These are phyloP conservation scores for Polygonum maritimum DNA, from an alignment of 148 eudicot genomes.

Conservation along the genomic window DNA sequence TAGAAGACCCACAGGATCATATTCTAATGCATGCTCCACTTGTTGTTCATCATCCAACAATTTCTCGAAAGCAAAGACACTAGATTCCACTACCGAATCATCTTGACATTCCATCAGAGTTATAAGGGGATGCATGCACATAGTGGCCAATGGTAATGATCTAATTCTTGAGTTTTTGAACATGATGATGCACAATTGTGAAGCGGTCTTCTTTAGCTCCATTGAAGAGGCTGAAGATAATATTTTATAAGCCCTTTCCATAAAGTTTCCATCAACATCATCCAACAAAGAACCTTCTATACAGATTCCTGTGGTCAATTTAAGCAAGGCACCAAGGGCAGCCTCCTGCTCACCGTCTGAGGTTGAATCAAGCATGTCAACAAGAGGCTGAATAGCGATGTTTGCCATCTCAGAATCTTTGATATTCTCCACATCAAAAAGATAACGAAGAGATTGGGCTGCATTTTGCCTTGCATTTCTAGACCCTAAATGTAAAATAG, in stretches of 20 bases:
- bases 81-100: constrained; percentile 47
- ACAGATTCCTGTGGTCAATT: constrained; percentile 38
- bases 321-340: constrained; percentile 52
- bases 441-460: constrained; percentile 59
- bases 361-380: constrained; percentile 53
- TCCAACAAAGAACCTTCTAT: constrained; percentile 33
- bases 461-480: constrained; percentile 65
- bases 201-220: constrained; percentile 53
- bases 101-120: constrained; percentile 37
- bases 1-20: constrained; percentile 45
- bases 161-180: constrained; percentile 47
- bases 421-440: constrained; percentile 49
- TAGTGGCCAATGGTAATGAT: constrained; percentile 34
- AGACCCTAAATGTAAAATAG: constrained; percentile 70
- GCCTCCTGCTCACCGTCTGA: constrained; percentile 48
- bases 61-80: constrained; percentile 61
- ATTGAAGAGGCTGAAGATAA: constrained; percentile 38
- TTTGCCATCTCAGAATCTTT: constrained; percentile 52
- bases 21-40: constrained; percentile 37
- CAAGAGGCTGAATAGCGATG: constrained; percentile 64
- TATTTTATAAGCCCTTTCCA: constrained; percentile 41
- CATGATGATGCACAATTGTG: constrained; percentile 52
- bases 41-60: constrained; percentile 54
- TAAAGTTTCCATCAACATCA: constrained; percentile 44
- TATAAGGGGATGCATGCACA: constrained; percentile 56